phyloP scores from a whole-genome alignment of 2,329 filamentous ascomycete genomes.

The Fusarium beomiforme region DNA sequence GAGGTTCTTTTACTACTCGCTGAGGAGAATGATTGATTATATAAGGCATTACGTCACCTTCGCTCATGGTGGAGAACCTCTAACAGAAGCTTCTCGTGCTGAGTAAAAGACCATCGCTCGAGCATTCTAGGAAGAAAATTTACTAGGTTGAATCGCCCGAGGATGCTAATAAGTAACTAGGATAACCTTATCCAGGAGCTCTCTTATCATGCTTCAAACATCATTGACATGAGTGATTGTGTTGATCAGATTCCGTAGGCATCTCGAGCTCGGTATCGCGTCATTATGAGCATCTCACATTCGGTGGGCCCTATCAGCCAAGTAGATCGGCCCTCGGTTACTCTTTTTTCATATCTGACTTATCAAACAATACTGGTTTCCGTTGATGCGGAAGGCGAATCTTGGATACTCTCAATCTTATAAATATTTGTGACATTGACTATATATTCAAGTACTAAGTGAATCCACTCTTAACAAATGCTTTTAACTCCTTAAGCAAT shows the following conservation, averaged over 20 bases:
- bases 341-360: background rate
- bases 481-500: too few species aligned
- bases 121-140: background rate
- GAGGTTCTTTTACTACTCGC: background rate
- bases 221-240: too few species aligned
- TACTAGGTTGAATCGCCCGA: background rate
- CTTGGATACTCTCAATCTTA: too few species aligned
- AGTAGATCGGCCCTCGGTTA: background rate
- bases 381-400: background rate
- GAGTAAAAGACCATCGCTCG: background rate
- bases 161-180: too few species aligned
- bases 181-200: too few species aligned
- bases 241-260: accelerated
- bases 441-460: too few species aligned
- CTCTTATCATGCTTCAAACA: too few species aligned
- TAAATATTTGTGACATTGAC: too few species aligned
- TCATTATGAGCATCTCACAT: background rate
- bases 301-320: background rate
- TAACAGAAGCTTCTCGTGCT: background rate
- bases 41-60: background rate
- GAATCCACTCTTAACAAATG: too few species aligned
- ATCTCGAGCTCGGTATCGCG: background rate
- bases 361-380: accelerated
- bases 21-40: background rate
- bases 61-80: background rate